These are phyloP conservation scores for Hemileccinum rubropunctum DNA, from an alignment of 768 basidiomycete genomes.

Conservation along the genomic window DNA sequence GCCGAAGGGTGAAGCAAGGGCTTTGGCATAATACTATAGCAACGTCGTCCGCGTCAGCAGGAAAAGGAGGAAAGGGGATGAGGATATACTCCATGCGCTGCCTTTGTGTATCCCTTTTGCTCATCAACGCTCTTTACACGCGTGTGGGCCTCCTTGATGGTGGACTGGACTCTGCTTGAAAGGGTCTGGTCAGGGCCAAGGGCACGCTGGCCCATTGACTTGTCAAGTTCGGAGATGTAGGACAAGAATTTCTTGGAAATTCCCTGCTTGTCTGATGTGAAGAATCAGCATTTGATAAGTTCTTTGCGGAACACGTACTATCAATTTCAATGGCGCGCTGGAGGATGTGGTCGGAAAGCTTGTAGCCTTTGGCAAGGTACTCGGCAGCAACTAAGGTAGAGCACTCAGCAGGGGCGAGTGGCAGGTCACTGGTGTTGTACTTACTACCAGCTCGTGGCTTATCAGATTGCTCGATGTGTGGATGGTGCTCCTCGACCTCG, in stretches of 20 bases:
- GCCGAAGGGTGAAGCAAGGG: slow-evolving; percentile 73
- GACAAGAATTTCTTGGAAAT: slow-evolving; percentile 83
- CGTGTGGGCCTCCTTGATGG: slow-evolving; percentile 58
- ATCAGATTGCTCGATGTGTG: slow-evolving; percentile 72
- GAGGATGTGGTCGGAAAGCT: slow-evolving; percentile 73
- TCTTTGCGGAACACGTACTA: slow-evolving; percentile 34
- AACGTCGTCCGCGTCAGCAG: slow-evolving; percentile 1
- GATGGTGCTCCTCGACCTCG: slow-evolving; percentile 36
- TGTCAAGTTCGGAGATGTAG: slow-evolving; percentile 75
- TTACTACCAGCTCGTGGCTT: slow-evolving; percentile 87
- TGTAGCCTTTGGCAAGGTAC: slow-evolving; percentile 89
- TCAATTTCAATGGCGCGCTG: slow-evolving; percentile 81
- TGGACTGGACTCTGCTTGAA: slow-evolving; percentile 66
- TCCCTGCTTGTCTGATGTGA: slow-evolving; percentile 64
- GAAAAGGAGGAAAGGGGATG: not conserved
- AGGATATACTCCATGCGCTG: slow-evolving; percentile 58
- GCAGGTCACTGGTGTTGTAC: slow-evolving; percentile 18
- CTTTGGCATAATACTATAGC: slow-evolving; percentile 71
- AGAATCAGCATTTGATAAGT: not conserved
- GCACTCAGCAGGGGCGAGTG: not conserved
- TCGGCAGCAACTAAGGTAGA: slow-evolving; percentile 74
- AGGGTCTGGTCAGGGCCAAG: slow-evolving; percentile 83
- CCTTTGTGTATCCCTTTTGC: slow-evolving; percentile 71
- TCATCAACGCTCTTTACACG: slow-evolving; percentile 78
- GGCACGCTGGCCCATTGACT: slow-evolving; percentile 61